Percentiles rank a stretch among this genome's conserved stretches.
Conservation (phyloP, 2,329 filamentous ascomycete species). For the Fusarium sp. region DNA sequence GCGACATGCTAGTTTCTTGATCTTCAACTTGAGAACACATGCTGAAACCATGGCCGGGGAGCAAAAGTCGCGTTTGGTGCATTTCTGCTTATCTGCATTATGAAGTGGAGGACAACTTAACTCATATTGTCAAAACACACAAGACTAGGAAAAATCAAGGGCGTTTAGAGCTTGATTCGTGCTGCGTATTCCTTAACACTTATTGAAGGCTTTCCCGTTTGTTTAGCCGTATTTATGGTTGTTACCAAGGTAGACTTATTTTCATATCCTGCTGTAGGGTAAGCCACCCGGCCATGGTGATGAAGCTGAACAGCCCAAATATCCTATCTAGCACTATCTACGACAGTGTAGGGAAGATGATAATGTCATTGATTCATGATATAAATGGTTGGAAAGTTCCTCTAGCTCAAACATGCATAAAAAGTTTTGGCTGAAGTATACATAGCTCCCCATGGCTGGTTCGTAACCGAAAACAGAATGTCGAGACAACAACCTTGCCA, state of each 20-base stretch:
- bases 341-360: background rate
- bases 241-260: background rate
- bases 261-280: background rate
- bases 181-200: no score
- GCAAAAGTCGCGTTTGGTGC: slow-evolving; percentile 53
- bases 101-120: background rate
- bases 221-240: background rate
- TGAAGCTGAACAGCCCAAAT: background rate
- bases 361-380: background rate
- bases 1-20: background rate
- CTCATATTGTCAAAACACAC: background rate
- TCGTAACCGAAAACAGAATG: background rate
- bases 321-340: background rate
- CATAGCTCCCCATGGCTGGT: no score
- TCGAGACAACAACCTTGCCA: background rate
- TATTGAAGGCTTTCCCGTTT: no score
- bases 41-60: background rate
- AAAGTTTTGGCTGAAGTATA: background rate
- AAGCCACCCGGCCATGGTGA: background rate
- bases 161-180: no score
- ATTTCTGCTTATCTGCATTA: slow-evolving; percentile 55
- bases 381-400: background rate
- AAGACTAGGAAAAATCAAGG: background rate
- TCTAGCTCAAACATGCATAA: background rate
- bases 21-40: background rate